These are phyloP conservation scores for Blastobotrys elegans DNA, from an alignment of 1,139 yeast genomes.

Conservation along the genomic window DNA sequence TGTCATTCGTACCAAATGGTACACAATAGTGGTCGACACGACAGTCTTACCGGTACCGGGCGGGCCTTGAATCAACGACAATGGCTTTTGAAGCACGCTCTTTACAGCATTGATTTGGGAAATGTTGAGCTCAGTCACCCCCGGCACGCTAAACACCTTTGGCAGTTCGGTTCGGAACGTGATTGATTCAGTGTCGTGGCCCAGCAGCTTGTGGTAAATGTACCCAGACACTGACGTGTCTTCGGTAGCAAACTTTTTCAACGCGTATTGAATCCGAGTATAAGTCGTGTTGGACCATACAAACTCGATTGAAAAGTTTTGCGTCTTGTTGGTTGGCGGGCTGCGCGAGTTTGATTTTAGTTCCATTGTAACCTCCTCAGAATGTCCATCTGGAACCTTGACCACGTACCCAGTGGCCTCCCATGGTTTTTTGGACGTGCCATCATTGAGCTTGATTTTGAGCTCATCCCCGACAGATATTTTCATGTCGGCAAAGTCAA, in stretches of 20 bases:
- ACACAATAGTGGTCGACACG: constrained; percentile 83
- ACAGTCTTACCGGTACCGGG: constrained; percentile 98
- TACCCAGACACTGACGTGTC: constrained; percentile 70
- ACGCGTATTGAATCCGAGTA: constrained; percentile 77
- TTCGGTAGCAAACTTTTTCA: constrained; percentile 66
- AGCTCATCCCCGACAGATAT: constrained; percentile 88
- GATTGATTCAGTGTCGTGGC: constrained; percentile 55
- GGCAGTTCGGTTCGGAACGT: constrained; percentile 42
- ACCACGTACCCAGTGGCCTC: constrained; percentile 67
- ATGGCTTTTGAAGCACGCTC: constrained; percentile 65
- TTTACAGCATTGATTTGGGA: constrained; percentile 79
- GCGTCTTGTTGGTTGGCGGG: constrained; percentile 58
- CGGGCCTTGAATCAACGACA: constrained; percentile 93
- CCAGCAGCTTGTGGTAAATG: constrained; percentile 74
- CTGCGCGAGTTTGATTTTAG: constrained; percentile 41
- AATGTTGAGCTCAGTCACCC: constrained; percentile 62
- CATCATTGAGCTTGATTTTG: constrained; percentile 45
- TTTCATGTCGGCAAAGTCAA: constrained; percentile 60
- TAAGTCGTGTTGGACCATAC: constrained; percentile 87
- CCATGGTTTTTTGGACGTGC: constrained; percentile 47
- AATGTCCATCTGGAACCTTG: constrained; percentile 60
- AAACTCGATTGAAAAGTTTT: constrained; percentile 78
- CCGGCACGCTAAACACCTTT: constrained; percentile 55
- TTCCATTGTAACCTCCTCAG: constrained; percentile 73
- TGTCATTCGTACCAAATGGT: constrained; percentile 61